Percentiles rank a stretch among this genome's conserved stretches.
phyloP scores from a whole-genome alignment of 2,329 filamentous ascomycete species.

The Furcasterigmium sp. region DNA sequence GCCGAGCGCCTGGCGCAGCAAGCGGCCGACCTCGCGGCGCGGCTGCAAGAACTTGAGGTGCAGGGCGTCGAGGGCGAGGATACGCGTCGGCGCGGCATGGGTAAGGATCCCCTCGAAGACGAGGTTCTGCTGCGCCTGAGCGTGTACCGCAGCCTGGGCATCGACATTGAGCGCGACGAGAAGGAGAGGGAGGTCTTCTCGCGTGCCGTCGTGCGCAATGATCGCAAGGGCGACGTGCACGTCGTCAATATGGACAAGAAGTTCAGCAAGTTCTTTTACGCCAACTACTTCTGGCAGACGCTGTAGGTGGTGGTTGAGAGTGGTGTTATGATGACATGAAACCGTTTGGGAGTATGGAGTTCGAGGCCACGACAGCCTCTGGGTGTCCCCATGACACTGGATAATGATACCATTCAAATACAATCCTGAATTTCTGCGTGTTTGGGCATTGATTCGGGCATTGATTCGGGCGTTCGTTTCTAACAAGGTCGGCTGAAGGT shows the following conservation, averaged over 20 bases:
- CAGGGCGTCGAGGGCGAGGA: constrained; percentile 74
- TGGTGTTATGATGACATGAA: no score
- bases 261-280: constrained; percentile 87
- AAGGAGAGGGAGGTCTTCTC: constrained; percentile 60
- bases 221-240: constrained; percentile 83
- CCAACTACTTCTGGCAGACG: constrained; percentile 93
- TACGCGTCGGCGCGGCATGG: constrained; percentile 18
- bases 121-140: constrained; percentile 72
- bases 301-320: constrained; percentile 42
- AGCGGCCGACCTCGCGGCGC: constrained; percentile 66
- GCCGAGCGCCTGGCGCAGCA: constrained; percentile 84
- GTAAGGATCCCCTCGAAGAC: constrained; percentile 48
- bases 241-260: constrained; percentile 92
- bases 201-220: constrained; percentile 80
- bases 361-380: no score
- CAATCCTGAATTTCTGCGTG: no score
- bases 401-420: no score
- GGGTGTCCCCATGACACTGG: no score
- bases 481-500: no score
- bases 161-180: constrained; percentile 78
- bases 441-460: no score
- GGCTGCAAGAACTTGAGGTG: constrained; percentile 76
- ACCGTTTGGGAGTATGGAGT: no score
- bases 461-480: no score
- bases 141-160: constrained; percentile 85